Base-by-base conservation (phyloP, 139 green algal species). In the Coccomyxa sp. region DNA sequence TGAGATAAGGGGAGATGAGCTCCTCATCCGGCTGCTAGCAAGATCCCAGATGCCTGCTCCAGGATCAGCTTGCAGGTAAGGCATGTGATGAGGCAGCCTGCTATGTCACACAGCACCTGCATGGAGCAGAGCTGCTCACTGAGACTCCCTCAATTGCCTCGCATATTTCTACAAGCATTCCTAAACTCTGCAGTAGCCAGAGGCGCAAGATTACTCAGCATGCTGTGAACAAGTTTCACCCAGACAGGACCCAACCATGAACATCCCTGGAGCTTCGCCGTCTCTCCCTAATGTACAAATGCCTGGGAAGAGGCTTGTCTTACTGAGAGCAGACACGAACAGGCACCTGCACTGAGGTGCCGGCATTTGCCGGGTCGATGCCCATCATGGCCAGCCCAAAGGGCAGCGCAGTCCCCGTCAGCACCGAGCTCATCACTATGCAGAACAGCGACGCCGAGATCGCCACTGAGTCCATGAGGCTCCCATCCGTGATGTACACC, bases 31-130 rank as follows among this genome's bases (percentile, higher is more conserved):
- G 35, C 2, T 36, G 64, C 24, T 18, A 71, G 2, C 70, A 75
- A 14, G 70, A 31, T n/a, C n/a, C n/a, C n/a, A n/a, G n/a, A n/a
- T n/a, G n/a, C 82, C 78, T 93, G 91, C 34, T 89, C 83, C 58
- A 97, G 79, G 27, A 98, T 85, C 0, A 93, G 55, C 71, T 93
- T 75, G 80, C 94, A 98, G 0, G 86, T 94, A 3, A 88, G 88
- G 72, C 93, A 97, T 0, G 93, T 97, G 82, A 97, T 95, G 0
- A 79, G 70, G n/a, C 95, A 91, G 0, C 94, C 94, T 37, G 90
- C 75, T 14, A 95, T 86, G 78, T 98, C 94, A 93, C 97, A 97
- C 8, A 96, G 29, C 8, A 97, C 93, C 85, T 97, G 91, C 68
- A 83, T 22, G 10, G 12, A n/a, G n/a, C n/a, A n/a, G n/a, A n/a